Evolutionary conservation across 2,329 filamentous ascomycete genomes (phyloP).

Genomic region (Pseudogymnoascus sp.): DNA sequence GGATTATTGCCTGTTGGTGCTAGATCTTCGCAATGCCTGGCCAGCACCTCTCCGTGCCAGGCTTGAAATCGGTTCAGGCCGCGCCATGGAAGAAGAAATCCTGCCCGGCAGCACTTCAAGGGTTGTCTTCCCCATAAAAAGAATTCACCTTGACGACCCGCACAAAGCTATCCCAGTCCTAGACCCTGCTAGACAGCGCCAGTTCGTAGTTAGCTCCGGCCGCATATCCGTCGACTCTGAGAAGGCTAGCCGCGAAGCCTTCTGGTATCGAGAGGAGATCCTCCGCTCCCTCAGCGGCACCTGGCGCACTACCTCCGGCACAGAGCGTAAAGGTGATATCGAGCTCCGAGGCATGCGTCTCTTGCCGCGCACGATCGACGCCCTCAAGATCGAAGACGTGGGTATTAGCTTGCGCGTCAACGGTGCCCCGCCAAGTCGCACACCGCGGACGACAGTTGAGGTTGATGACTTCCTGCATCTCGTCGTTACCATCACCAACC

Average conservation of each 20-base stretch:
- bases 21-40: constrained; percentile 88
- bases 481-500: constrained; percentile 66
- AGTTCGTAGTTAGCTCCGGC: constrained; percentile 80
- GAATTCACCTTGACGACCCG: constrained; percentile 69
- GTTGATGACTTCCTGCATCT: constrained; percentile 64
- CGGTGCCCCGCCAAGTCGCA: constrained; percentile 12
- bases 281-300: constrained; percentile 62
- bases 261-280: constrained; percentile 84
- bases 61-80: constrained; percentile 37
- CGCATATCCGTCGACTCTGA: constrained; percentile 75
- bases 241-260: constrained; percentile 69
- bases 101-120: constrained; percentile 65
- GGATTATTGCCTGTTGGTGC: constrained; percentile 68
- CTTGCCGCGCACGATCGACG: constrained; percentile 72
- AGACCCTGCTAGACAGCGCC: constrained; percentile 75
- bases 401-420: constrained; percentile 55
- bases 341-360: constrained; percentile 72
- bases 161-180: constrained; percentile 72
- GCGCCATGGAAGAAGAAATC: constrained; percentile 41
- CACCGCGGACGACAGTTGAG: constrained; percentile 25
- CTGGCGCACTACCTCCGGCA: constrained; percentile 55
- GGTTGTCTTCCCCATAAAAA: constrained; percentile 66
- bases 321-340: constrained; percentile 55
- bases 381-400: constrained; percentile 72
- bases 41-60: constrained; percentile 67